Evolutionary conservation across 2,329 filamentous ascomycete species (phyloP), one percentile per base, ranked within the genome.

Genomic region (Akanthomyces lecanii): DNA sequence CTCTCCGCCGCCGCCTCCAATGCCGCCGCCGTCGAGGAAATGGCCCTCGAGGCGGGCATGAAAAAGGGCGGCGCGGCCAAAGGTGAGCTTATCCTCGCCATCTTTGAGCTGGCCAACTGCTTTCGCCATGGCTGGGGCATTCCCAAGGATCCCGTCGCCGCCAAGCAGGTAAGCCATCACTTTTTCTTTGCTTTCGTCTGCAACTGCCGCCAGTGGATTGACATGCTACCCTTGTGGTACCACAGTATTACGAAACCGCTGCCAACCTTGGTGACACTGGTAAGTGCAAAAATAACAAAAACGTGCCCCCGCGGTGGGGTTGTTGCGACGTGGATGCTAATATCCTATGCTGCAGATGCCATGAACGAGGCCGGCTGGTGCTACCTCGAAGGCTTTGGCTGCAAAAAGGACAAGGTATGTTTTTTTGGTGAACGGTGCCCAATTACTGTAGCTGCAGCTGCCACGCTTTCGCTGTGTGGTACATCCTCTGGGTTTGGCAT

Each of bases 331-430:
- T 5, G 18, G n/a, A 25, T 56, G 47, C 47, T 60, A 33, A 56
- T 60, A 16, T 21, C 4, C 23, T 14, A 10, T 8, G 21, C 66
- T 65, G 65, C 69, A 87, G 95, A 99, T 79, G 95, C 93, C 63
- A 97, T 98, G 93, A 97, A 97, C 73, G 94, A 98, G 76, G 89
- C 89, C 61, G 95, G 88, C 42, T 96, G 92, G 92, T 99, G 95
- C 79, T 98, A 95, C 81, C 77, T 96, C 33, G 90, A 97, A 73
- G 95, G 95, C n/a, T 97, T 96, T 76, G 95, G 95, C 40, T 94
- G 92, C 72, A 95, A 92, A 76, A 99, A 98, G 76, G 93, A 99
- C 81, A 98, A 97, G 90, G 94, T 97, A 82, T 77, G 91, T 85
- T 18, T 1, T n/a, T 1, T n/a, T 11, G 10, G 10, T 36, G 33